Conservation (phyloP, 176 grass and related monocot genomes). For the Rhipidocladum racemiflorum region DNA sequence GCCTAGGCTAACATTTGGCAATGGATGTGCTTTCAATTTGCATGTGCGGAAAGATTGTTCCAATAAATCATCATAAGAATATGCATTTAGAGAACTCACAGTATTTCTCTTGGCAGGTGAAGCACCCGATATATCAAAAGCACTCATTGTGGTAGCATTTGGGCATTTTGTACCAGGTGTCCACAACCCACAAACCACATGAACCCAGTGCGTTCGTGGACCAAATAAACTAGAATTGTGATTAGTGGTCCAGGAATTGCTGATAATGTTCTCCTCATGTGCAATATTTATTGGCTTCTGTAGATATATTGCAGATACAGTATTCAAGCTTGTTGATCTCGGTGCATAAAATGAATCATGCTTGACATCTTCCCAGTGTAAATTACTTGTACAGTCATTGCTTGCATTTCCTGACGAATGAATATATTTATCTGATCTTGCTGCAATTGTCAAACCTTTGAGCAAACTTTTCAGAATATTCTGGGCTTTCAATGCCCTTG, state of each 20-base stretch:
- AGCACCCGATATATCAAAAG: conserved; percentile 81
- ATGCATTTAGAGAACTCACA: conserved; percentile 54
- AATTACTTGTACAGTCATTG: conserved; percentile 25
- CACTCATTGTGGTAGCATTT: conserved; percentile 80
- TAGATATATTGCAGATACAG: conserved; percentile 27
- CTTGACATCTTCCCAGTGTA: conserved; percentile 20
- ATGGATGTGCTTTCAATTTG: not conserved
- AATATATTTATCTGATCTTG: conserved; percentile 26
- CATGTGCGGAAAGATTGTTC: not conserved
- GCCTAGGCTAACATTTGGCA: not conserved
- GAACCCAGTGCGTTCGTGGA: conserved; percentile 63
- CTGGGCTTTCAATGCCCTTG: conserved; percentile 66
- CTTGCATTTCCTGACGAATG: conserved; percentile 22
- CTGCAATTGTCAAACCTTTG: conserved; percentile 38
- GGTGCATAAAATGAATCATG: conserved; percentile 24
- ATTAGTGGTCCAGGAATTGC: conserved; percentile 27
- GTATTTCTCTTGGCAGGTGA: conserved; percentile 66
- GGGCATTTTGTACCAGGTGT: conserved; percentile 92
- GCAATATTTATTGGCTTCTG: conserved; percentile 4
- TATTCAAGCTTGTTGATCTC: conserved; percentile 29
- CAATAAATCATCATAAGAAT: conserved; percentile 5
- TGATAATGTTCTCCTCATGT: conserved; percentile 16
- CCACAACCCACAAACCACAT: conserved; percentile 95
- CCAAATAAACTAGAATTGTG: conserved; percentile 39
- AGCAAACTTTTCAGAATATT: conserved; percentile 71